Percentiles rank a stretch among this genome's conserved stretches.
Conservation (phyloP, 2,329 filamentous ascomycete genomes). For the Periconia digitata region DNA sequence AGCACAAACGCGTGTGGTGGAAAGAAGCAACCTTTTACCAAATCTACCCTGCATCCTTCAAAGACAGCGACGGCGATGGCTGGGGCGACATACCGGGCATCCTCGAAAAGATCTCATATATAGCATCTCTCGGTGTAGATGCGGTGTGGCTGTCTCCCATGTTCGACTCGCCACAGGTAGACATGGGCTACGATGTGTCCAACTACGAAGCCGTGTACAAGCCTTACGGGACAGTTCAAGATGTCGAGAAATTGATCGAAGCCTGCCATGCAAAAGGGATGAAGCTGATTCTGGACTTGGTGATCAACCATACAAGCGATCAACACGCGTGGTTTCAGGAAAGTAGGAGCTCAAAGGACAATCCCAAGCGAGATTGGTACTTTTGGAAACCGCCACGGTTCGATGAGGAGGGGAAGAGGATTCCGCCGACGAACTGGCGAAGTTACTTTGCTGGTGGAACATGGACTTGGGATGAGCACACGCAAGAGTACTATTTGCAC, state of each 20-base stretch:
- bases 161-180: constrained; percentile 64
- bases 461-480: constrained; percentile 50
- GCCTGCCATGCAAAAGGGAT: constrained; percentile 65
- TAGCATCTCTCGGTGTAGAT: constrained; percentile 58
- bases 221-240: constrained; percentile 66
- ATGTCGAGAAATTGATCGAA: constrained; percentile 64
- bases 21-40: constrained; percentile 50
- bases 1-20: constrained; percentile 45
- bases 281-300: constrained; percentile 72
- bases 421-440: constrained; percentile 61
- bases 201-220: constrained; percentile 68
- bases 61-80: constrained; percentile 59
- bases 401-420: constrained; percentile 54
- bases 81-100: constrained; percentile 66
- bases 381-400: constrained; percentile 64
- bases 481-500: constrained; percentile 50
- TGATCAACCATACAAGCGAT: constrained; percentile 76
- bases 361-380: constrained; percentile 70
- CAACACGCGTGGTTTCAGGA: constrained; percentile 73
- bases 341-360: constrained; percentile 62
- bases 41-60: constrained; percentile 51
- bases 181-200: constrained; percentile 72
- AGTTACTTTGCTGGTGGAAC: constrained; percentile 44
- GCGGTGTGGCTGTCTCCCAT: constrained; percentile 70
- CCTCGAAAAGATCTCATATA: constrained; percentile 62